Evolutionary conservation across 257 asterid genomes (phyloP).

Genomic region (Anisodus tanguticus): DNA sequence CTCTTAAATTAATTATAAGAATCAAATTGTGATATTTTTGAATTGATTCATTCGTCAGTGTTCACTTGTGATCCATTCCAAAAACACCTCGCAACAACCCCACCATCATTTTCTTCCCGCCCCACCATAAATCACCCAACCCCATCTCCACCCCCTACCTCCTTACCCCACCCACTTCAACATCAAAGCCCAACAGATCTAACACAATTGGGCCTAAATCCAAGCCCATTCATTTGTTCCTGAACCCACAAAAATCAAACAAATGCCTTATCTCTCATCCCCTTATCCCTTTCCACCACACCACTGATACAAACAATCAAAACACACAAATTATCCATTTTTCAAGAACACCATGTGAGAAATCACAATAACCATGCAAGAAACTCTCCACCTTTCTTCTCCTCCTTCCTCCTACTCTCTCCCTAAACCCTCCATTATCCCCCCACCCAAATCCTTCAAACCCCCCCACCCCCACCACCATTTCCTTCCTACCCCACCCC

Average conservation of each 20-base stretch:
- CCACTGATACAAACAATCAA: background rate
- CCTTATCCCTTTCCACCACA: constrained; percentile 33
- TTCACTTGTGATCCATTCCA: too few relatives aligned
- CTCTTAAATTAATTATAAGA: too few relatives aligned
- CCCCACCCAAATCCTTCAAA: constrained; percentile 31
- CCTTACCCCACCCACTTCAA: background rate
- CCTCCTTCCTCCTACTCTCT: constrained; percentile 34
- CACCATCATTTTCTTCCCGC: too few relatives aligned
- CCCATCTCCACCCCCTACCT: too few relatives aligned
- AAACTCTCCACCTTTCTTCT: constrained; percentile 44
- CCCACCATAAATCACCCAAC: too few relatives aligned
- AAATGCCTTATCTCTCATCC: background rate
- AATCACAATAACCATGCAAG: constrained; percentile 37
- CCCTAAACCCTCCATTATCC: constrained; percentile 36
- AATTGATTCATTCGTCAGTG: too few relatives aligned
- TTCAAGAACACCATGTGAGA: constrained; percentile 1
- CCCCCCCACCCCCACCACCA: background rate
- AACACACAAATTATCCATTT: background rate
- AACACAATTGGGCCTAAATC: too few relatives aligned
- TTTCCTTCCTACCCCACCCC: constrained; percentile 42
- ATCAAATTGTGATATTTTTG: too few relatives aligned
- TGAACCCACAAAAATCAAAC: too few relatives aligned
- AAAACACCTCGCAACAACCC: too few relatives aligned
- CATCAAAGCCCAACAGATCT: too few relatives aligned
- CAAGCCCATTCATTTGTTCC: too few relatives aligned